Evolutionary conservation across 768 basidiomycete genomes (phyloP), one percentile per base, ranked within the genome.

Genomic region (Coprinellus micaceus): DNA sequence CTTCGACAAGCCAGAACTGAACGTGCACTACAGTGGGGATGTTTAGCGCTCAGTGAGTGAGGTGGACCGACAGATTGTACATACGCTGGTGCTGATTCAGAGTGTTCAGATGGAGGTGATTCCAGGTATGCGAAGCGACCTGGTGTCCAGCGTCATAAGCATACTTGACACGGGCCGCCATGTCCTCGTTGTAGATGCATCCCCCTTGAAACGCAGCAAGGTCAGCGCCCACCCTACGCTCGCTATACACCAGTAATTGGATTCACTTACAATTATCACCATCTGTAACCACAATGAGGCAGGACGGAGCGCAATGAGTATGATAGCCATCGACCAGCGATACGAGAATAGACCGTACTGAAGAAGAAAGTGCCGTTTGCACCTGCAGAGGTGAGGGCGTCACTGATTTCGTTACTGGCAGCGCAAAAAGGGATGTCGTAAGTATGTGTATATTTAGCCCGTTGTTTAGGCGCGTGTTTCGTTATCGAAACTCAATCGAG

Each of bases 321-420:
- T 10, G n/a, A 46, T 19, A 25, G 37, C 37, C 12, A 13, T 12
- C 37, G 13, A n/a, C 37, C 15, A 12, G 6, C 28, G 47, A 49
- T 15, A 15, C 7, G 10, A 7, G 26, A 15, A 30, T 17, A 28
- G 10, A 21, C 61, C 64, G 28, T 25, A 64, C 62, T 67, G 55
- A 71, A 60, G 58, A 71, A 73, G 60, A 73, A 73, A 0, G 71
- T 71, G 2, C 67, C 72, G 28, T 65, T 66, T 3, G 66, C 72
- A 41, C 61, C 61, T 40, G 61, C 63, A 19, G 57, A 60, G 21
- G 62, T 66, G 15, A 72, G 26, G 5, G 57, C 56, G 13, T 63
- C 54, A 21, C 60, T 58, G 17, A 68, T 56, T 33, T 66, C 60
- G 44, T 62, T 57, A 37, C 67, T 68, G n/a, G 44, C 12, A 19